A percentile compares a stretch with the other conserved stretches of the same genome.
Evolutionary conservation across 805 yeast species (phyloP).

Genomic region (Teunomyces atbi): DNA sequence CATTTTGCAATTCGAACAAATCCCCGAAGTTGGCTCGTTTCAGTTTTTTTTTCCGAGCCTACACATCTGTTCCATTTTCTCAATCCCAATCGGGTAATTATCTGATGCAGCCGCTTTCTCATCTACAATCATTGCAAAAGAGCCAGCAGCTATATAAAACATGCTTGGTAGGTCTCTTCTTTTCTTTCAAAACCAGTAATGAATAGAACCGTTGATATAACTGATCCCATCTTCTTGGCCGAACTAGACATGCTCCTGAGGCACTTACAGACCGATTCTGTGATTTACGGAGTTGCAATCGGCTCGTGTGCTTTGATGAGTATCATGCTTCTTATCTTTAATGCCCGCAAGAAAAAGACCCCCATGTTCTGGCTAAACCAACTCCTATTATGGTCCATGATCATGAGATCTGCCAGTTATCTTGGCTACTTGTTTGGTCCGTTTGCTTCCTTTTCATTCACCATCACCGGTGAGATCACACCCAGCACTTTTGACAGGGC

Average conservation of each 20-base stretch:
- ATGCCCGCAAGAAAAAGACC: slow-evolving; percentile 49
- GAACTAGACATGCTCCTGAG: not conserved
- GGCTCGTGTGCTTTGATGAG: slow-evolving; percentile 11
- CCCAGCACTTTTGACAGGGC: slow-evolving; percentile 25
- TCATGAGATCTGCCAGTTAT: slow-evolving; percentile 62
- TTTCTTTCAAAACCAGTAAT: not conserved
- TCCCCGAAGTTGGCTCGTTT: not conserved
- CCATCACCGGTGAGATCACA: slow-evolving; percentile 31
- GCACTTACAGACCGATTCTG: not conserved
- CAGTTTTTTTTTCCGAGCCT: not conserved
- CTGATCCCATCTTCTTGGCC: not conserved
- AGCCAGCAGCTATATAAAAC: not conserved
- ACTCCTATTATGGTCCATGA: slow-evolving; percentile 50
- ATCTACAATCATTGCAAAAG: not conserved
- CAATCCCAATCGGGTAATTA: not conserved
- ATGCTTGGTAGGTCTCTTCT: not conserved
- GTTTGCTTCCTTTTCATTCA: slow-evolving; percentile 47
- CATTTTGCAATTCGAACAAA: too few species aligned
- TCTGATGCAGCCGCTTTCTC: not conserved
- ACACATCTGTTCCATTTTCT: not conserved
- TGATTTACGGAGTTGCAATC: slow-evolving; percentile 9
- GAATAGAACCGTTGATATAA: not conserved
- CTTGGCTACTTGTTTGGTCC: slow-evolving; percentile 54
- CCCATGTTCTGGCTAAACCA: slow-evolving; percentile 77
- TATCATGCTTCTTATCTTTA: slow-evolving; percentile 7